Conservation (phyloP, 2,329 filamentous ascomycete genomes). For the Penicillium digitatum region DNA sequence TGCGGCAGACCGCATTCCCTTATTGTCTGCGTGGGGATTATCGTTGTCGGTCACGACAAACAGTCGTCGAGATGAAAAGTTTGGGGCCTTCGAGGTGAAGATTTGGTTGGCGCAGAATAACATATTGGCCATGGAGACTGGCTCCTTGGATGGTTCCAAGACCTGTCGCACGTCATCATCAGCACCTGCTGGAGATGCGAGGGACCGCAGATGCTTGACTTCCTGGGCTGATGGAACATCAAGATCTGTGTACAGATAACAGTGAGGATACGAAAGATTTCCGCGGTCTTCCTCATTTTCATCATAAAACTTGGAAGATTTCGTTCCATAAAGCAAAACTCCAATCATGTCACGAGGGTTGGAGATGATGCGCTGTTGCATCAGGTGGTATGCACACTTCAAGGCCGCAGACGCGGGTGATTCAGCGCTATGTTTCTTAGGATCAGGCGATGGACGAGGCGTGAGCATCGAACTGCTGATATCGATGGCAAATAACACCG, state of each 20-base stretch:
- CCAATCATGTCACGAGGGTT: slow-evolving; percentile 97
- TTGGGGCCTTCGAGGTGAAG: slow-evolving; percentile 90
- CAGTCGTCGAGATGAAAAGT: slow-evolving; percentile 86
- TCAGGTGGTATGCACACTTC: slow-evolving; percentile 89
- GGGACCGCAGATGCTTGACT: slow-evolving; percentile 69
- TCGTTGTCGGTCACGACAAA: slow-evolving; percentile 97
- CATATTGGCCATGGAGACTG: slow-evolving; percentile 78
- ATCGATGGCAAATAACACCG: slow-evolving; percentile 94
- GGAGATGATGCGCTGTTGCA: slow-evolving; percentile 98
- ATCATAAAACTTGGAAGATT: slow-evolving; percentile 73
- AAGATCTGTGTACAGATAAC: slow-evolving; percentile 84
- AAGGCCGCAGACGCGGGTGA: slow-evolving; percentile 78
- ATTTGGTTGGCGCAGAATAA: slow-evolving; percentile 95
- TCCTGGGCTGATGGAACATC: slow-evolving; percentile 83
- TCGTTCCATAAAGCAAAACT: slow-evolving; percentile 83
- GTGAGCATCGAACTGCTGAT: slow-evolving; percentile 83
- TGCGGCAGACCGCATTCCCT: slow-evolving; percentile 68
- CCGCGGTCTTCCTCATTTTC: slow-evolving; percentile 56
- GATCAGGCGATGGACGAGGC: slow-evolving; percentile 58
- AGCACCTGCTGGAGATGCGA: slow-evolving; percentile 73
- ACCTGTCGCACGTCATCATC: slow-evolving; percentile 67
- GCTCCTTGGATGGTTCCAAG: slow-evolving; percentile 64
- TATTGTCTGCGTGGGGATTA: slow-evolving; percentile 71
- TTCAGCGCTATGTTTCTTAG: slow-evolving; percentile 73
- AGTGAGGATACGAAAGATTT: slow-evolving; percentile 74